Percentiles rank a stretch among this genome's conserved stretches.
Evolutionary conservation across 352 stramenopile genomes (phyloP).

Genomic region (Thalassiosira exigua): DNA sequence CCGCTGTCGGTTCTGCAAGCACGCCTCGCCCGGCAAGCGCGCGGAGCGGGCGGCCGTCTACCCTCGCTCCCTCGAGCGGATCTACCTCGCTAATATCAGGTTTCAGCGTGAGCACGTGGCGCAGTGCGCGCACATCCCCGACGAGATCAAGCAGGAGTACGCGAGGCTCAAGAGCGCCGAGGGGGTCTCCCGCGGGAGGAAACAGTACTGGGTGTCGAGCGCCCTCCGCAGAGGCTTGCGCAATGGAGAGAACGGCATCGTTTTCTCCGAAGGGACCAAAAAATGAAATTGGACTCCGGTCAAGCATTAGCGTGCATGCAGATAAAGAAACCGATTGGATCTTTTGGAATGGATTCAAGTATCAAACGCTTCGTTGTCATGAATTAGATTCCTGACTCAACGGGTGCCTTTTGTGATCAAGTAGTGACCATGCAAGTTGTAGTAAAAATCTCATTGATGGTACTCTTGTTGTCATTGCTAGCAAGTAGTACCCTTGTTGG

Average conservation of each 20-base stretch:
- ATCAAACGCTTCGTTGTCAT: no score
- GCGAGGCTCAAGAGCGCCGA: constrained; percentile 22
- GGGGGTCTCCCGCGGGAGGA: constrained; percentile 14
- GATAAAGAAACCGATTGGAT: no score
- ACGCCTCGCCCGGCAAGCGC: neutral
- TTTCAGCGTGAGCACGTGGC: constrained; percentile 26
- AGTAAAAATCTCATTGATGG: no score
- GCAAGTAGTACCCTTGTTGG: no score
- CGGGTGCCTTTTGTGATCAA: no score
- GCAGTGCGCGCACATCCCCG: constrained; percentile 23
- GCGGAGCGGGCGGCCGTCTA: constrained; percentile 23
- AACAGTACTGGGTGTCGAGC: constrained; percentile 35
- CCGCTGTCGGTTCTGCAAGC: constrained; percentile 28
- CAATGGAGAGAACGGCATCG: constrained; percentile 26
- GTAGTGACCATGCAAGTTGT: no score
- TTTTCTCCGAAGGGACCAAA: constrained; percentile 8
- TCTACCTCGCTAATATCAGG: constrained; percentile 28
- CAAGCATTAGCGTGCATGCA: no score
- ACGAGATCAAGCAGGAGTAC: constrained; percentile 29
- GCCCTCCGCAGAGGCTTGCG: constrained; percentile 12
- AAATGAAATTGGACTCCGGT: no score
- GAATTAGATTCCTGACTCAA: no score
- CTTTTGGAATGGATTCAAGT: no score
- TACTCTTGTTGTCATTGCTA: no score
- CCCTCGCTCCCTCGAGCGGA: constrained; percentile 23